phyloP scores from a whole-genome alignment of 805 yeast species.

The Candida boidinii region DNA sequence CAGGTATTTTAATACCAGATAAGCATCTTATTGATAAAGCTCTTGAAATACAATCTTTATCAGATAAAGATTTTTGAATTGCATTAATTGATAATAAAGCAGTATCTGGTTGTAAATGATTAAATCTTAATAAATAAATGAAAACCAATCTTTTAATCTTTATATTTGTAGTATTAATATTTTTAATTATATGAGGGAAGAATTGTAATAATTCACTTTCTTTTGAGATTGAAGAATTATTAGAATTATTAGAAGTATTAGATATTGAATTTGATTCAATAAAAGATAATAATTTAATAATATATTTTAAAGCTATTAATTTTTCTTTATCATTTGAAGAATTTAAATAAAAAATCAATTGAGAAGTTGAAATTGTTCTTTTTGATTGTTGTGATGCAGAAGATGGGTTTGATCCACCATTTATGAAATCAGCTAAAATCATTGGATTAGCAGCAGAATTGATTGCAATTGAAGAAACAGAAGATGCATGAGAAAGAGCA shows the following conservation, averaged over 20 bases:
- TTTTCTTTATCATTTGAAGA: slow-evolving; percentile 63
- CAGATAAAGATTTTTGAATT: slow-evolving; percentile 74
- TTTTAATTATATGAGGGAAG: slow-evolving; percentile 87
- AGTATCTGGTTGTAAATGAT: slow-evolving; percentile 81
- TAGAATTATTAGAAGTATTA: slow-evolving; percentile 13
- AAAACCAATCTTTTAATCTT: slow-evolving; percentile 71
- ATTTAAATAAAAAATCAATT: slow-evolving; percentile 56
- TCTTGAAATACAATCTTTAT: slow-evolving; percentile 58
- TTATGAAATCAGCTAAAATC: not conserved
- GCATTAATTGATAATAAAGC: slow-evolving; percentile 87
- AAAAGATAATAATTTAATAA: slow-evolving; percentile 39
- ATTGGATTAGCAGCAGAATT: not conserved
- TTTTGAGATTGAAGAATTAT: slow-evolving; percentile 21
- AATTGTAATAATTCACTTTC: slow-evolving; percentile 34
- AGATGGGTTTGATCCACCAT: slow-evolving; percentile 2
- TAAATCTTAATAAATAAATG: slow-evolving; percentile 63
- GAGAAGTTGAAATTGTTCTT: slow-evolving; percentile 47
- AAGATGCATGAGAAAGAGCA: no score
- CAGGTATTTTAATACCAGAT: slow-evolving; percentile 75
- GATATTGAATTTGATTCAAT: no score
- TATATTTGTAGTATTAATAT: slow-evolving; percentile 58
- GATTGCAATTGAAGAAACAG: no score
- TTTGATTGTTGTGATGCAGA: slow-evolving; percentile 1
- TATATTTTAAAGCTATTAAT: slow-evolving; percentile 47
- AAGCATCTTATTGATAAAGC: slow-evolving; percentile 71